Conservation (phyloP, 495 filamentous ascomycete species). For the Hyaloscypha finlandica region DNA sequence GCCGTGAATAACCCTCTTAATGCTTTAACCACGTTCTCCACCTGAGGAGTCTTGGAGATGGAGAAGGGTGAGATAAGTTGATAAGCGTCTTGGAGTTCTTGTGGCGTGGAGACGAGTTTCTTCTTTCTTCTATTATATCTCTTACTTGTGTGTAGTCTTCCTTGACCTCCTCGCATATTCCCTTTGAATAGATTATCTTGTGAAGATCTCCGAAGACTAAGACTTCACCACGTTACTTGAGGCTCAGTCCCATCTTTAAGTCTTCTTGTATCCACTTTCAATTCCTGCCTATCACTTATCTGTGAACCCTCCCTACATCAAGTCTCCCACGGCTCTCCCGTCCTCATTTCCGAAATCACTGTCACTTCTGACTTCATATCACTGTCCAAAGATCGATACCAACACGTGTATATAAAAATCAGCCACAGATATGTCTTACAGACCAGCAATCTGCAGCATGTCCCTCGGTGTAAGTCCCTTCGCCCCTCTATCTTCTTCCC, state of each 20-base stretch:
- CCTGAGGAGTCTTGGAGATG: background rate
- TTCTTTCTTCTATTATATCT: background rate
- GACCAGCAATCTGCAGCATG: conserved; percentile 21
- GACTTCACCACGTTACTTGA: background rate
- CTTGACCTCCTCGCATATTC: background rate
- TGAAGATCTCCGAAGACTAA: background rate
- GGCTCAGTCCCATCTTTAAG: background rate
- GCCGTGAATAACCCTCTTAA: conserved; percentile 22
- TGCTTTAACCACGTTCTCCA: conserved; percentile 20
- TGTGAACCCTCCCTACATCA: background rate
- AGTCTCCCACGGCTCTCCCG: background rate
- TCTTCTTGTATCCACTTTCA: background rate
- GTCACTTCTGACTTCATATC: background rate
- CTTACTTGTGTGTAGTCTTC: background rate
- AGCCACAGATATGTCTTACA: conserved; percentile 19
- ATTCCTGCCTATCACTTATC: background rate
- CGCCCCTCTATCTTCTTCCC: background rate
- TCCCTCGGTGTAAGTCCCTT: conserved; percentile 21
- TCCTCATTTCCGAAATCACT: background rate
- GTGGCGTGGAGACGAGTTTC: background rate
- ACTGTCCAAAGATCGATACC: background rate
- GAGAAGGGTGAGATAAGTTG: background rate
- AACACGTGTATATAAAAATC: background rate
- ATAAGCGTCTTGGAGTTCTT: conserved; percentile 3
- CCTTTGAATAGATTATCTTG: too few relatives aligned